Evolutionary conservation across 2,329 filamentous ascomycete genomes (phyloP), one percentile per base, ranked within the genome.

Genomic region (Bipolaris victoriae): DNA sequence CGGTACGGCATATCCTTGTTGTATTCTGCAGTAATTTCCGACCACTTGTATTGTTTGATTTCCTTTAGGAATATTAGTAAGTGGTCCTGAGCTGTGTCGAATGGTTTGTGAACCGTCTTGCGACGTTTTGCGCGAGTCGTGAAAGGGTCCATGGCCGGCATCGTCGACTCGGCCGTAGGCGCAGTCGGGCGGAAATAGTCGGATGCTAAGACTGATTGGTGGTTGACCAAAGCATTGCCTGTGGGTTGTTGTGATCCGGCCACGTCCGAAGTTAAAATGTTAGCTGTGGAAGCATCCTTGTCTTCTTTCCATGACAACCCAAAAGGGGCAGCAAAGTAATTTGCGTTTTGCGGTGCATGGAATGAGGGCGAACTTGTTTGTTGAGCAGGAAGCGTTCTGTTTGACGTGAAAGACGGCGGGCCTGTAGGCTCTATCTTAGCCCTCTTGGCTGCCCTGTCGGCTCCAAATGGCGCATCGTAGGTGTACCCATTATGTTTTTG

Each of bases 41-140:
- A 52, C 78, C 78, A 81, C 7, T 57, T 56, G 3, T 71, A 57
- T 6, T 64, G 62, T 35, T 78, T 74, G 0, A 77, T 75, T 51
- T 80, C 78, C 46, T 77, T 80, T 4, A 81, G 51, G 35, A 75
- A 75, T 5, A 78, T 74, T 0, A 82, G 62, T 7, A 77, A 59
- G 24, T 73, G 65, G 15, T 73, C 66, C 44, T 73, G 67, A 20
- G 67, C 60, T 11, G 63, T 47, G 3, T 62, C 60, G 41, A 68
- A 65, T 22, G 39, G 53, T 3, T 55, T 55, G 1, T 50, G 57
- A 2, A 35, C 24, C 3, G 37, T 18, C 36, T 13, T 54, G 13
- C n/a, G 51, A 20, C 36, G 51, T 26, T 36, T 37, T 7, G 22
- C 11, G 22, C 15, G 31, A 0, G 13, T 40, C 5, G 3, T 16